Percentiles rank a stretch among this genome's conserved stretches.
Evolutionary conservation across 2,329 filamentous ascomycete genomes (phyloP).

Genomic region (Fusarium zealandicum): DNA sequence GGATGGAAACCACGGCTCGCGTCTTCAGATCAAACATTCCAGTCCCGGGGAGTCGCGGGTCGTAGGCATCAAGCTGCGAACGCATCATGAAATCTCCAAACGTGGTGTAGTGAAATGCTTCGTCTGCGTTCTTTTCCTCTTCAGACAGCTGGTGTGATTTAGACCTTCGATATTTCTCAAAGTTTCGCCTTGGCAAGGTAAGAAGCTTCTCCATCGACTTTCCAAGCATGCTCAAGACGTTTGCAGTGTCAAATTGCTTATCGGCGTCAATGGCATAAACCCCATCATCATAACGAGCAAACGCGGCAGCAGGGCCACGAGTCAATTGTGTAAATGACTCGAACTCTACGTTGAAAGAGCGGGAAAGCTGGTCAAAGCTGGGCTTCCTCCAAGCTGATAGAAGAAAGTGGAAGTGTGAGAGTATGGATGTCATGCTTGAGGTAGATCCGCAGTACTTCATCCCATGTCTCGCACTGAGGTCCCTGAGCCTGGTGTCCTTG

Average conservation of each 20-base stretch:
- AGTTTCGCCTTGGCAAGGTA: slow-evolving; percentile 81
- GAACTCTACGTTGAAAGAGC: slow-evolving; percentile 68
- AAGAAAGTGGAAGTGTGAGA: slow-evolving; percentile 92
- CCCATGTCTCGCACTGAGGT: slow-evolving; percentile 68
- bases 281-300: slow-evolving; percentile 82
- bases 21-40: slow-evolving; percentile 98
- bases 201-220: slow-evolving; percentile 97
- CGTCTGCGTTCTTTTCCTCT: slow-evolving; percentile 73
- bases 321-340: slow-evolving; percentile 74
- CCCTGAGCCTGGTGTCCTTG: slow-evolving; percentile 75
- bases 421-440: slow-evolving; percentile 89
- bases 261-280: slow-evolving; percentile 95
- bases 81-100: slow-evolving; percentile 91
- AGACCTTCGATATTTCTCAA: slow-evolving; percentile 79
- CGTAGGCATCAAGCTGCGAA: slow-evolving; percentile 91
- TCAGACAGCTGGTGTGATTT: slow-evolving; percentile 73
- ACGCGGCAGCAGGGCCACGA: slow-evolving; percentile 78
- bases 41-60: slow-evolving; percentile 83
- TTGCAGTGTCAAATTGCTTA: slow-evolving; percentile 86
- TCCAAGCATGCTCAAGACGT: slow-evolving; percentile 88
- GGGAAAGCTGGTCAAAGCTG: slow-evolving; percentile 71
- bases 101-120: slow-evolving; percentile 87
- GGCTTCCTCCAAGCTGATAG: slow-evolving; percentile 83
- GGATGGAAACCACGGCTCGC: slow-evolving; percentile 86
- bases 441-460: slow-evolving; percentile 94